Evolutionary conservation across 164 flowering plant genomes (phyloP).

Genomic region (Magnolia kwangsiensis): DNA sequence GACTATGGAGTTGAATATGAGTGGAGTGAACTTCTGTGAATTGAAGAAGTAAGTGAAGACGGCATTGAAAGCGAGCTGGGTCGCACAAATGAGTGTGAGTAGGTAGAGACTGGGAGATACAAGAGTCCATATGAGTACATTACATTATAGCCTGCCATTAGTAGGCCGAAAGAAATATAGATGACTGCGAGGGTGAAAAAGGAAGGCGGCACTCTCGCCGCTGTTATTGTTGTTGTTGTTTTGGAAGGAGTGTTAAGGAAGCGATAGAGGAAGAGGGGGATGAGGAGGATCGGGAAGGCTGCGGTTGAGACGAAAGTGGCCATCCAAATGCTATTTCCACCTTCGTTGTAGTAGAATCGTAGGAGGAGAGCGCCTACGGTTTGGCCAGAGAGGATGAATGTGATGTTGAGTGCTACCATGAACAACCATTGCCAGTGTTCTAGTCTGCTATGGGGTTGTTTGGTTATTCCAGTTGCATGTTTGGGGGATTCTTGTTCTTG

Average conservation of each 20-base stretch:
- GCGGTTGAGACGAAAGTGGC: slow-evolving; percentile 27
- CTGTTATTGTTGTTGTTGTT: not conserved
- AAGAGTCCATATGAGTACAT: slow-evolving; percentile 29
- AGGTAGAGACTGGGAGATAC: slow-evolving; percentile 31
- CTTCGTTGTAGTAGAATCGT: slow-evolving; percentile 28
- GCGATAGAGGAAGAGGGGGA: slow-evolving; percentile 17
- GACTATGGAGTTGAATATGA: slow-evolving; percentile 21
- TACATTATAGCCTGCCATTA: slow-evolving; percentile 19
- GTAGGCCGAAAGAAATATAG: slow-evolving; percentile 19
- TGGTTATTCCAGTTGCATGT: slow-evolving; percentile 8
- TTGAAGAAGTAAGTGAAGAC: slow-evolving; percentile 27
- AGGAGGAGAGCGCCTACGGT: slow-evolving; percentile 24
- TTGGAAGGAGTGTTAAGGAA: not conserved
- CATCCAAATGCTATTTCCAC: slow-evolving; percentile 37
- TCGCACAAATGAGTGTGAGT: slow-evolving; percentile 27
- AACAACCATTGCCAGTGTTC: slow-evolving; percentile 33
- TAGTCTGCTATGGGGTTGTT: not conserved
- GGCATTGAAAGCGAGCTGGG: slow-evolving; percentile 32
- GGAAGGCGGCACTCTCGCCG: slow-evolving; percentile 9
- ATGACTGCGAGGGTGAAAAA: not conserved
- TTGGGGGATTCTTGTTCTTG: slow-evolving; percentile 6
- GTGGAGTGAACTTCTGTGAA: slow-evolving; percentile 25
- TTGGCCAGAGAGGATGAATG: slow-evolving; percentile 28
- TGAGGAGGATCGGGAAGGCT: slow-evolving; percentile 26
- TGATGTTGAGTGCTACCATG: slow-evolving; percentile 18